Conservation (phyloP, 352 stramenopile species). For the Phytophthora cajani region DNA sequence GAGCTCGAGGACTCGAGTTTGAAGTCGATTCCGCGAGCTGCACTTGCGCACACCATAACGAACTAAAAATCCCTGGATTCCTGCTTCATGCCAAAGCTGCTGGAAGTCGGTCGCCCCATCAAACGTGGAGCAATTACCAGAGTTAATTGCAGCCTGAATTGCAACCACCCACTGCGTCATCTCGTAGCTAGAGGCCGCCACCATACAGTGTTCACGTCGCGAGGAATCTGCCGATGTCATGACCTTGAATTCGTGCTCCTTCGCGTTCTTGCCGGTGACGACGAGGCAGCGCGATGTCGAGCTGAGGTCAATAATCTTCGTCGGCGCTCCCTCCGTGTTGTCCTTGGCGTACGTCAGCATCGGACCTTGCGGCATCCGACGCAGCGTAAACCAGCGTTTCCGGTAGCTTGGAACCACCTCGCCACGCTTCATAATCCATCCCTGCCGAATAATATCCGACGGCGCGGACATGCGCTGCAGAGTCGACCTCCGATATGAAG, state of each 20-base stretch:
- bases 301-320: slow-evolving; percentile 80
- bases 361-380: slow-evolving; percentile 75
- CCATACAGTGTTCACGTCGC: slow-evolving; percentile 67
- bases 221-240: slow-evolving; percentile 79
- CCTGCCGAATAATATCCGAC: slow-evolving; percentile 56
- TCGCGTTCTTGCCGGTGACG: slow-evolving; percentile 54
- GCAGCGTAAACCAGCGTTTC: slow-evolving; percentile 84
- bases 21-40: slow-evolving; percentile 78
- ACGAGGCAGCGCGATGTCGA: slow-evolving; percentile 79
- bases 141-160: slow-evolving; percentile 85
- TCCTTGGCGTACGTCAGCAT: slow-evolving; percentile 85
- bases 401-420: slow-evolving; percentile 82
- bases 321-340: slow-evolving; percentile 46
- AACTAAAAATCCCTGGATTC: slow-evolving; percentile 83
- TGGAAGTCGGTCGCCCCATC: slow-evolving; percentile 75
- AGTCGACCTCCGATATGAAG: slow-evolving; percentile 72
- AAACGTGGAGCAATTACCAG: slow-evolving; percentile 78
- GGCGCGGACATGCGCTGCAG: slow-evolving; percentile 61
- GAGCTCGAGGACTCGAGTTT: slow-evolving; percentile 85
- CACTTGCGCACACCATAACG: slow-evolving; percentile 87
- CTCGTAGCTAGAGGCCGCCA: slow-evolving; percentile 75
- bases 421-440: slow-evolving; percentile 82
- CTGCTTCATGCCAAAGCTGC: slow-evolving; percentile 78
- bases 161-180: slow-evolving; percentile 85
- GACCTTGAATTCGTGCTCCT: slow-evolving; percentile 82